Conservation (phyloP, 306 rosid species). For the Lathyrus oleraceus region DNA sequence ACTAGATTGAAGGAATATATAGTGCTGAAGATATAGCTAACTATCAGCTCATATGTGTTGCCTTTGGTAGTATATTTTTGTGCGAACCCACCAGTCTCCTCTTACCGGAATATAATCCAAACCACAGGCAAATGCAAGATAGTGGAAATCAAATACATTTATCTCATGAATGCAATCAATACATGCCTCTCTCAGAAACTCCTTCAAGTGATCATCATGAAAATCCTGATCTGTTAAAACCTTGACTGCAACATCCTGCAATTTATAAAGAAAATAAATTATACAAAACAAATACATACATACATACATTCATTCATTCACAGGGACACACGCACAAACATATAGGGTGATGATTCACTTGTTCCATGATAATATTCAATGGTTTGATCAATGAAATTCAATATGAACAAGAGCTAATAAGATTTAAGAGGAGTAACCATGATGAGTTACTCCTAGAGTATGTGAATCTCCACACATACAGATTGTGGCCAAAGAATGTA, state of each 20-base stretch:
- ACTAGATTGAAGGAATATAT: not conserved
- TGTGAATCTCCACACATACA: not conserved
- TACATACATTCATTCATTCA: too few relatives aligned
- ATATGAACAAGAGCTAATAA: not conserved
- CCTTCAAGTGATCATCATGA: constrained; percentile 81
- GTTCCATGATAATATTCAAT: not conserved
- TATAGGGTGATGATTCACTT: not conserved
- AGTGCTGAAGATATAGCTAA: constrained; percentile 8
- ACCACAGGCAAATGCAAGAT: constrained; percentile 1
- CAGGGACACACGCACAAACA: not conserved
- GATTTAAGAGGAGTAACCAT: not conserved
- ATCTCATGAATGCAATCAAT: constrained; percentile 8
- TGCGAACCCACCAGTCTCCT: not conserved
- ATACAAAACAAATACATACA: not conserved
- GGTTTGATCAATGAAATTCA: not conserved
- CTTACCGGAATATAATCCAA: constrained; percentile 4
- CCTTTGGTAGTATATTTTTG: not conserved
- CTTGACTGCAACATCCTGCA: constrained; percentile 97
- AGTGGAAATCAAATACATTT: not conserved
- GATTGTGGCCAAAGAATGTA: not conserved
- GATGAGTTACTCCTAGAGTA: not conserved
- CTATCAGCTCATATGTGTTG: constrained; percentile 2
- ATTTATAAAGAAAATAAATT: constrained; percentile 10
- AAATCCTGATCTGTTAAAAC: constrained; percentile 85
- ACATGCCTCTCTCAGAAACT: constrained; percentile 85